Evolutionary conservation across 306 rosid species (phyloP).

Genomic region (Vicia faba): DNA sequence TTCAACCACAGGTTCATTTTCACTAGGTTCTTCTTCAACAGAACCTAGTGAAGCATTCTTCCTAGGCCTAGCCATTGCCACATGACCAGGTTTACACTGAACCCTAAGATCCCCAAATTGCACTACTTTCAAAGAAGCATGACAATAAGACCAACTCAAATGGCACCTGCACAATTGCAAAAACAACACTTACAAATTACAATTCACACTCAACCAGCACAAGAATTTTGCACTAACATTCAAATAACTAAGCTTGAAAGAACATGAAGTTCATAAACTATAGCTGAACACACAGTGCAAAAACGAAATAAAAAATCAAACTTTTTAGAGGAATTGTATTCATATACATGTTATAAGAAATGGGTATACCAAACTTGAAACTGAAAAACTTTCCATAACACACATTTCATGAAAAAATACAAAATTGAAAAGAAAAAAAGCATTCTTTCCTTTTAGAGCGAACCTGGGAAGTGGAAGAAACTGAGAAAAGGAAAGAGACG

Average conservation of each 20-base stretch:
- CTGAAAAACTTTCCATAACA: slow-evolving; percentile 1
- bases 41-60: slow-evolving; percentile 56
- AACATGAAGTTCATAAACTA: too few relatives aligned
- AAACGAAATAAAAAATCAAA: not conserved
- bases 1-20: slow-evolving; percentile 56
- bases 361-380: not conserved
- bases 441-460: not conserved
- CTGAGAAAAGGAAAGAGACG: slow-evolving; percentile 57
- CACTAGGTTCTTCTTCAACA: slow-evolving; percentile 46
- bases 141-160: slow-evolving; percentile 42
- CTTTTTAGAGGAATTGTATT: not conserved
- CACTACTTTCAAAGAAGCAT: slow-evolving; percentile 43
- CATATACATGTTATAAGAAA: not conserved
- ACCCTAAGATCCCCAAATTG: slow-evolving; percentile 54
- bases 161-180: slow-evolving; percentile 60
- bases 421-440: slow-evolving; percentile 1
- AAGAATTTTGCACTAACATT: slow-evolving; percentile 15
- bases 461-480: slow-evolving; percentile 77
- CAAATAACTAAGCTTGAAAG: not conserved
- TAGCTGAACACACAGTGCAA: not conserved
- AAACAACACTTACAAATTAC: slow-evolving; percentile 18
- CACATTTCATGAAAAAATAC: slow-evolving; percentile 25
- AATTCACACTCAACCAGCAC: slow-evolving; percentile 23
- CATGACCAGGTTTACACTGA: slow-evolving; percentile 54
- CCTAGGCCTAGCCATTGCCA: slow-evolving; percentile 71